These are phyloP conservation scores for Phaeolepiota aurea DNA, from an alignment of 768 basidiomycete species.

Conservation along the genomic window DNA sequence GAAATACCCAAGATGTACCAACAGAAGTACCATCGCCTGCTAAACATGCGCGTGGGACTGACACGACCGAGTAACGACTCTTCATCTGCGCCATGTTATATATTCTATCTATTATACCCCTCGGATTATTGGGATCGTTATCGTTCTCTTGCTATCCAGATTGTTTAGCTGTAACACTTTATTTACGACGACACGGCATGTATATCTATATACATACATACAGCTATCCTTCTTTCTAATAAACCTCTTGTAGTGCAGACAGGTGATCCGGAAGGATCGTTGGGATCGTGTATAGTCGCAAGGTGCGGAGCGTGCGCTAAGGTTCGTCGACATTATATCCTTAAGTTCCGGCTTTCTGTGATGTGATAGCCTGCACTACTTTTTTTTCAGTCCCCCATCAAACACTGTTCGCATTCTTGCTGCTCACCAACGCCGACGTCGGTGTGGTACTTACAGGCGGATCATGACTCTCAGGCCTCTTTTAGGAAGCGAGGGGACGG, in stretches of 20 bases:
- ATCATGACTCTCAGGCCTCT: too few relatives aligned
- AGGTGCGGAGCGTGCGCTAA: too few relatives aligned
- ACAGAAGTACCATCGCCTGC: background rate
- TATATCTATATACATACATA: slow-evolving; percentile 3
- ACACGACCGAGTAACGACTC: background rate
- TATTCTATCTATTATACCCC: background rate
- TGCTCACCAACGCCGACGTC: too few relatives aligned
- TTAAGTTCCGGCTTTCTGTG: too few relatives aligned
- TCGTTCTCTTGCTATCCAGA: background rate
- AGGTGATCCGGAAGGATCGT: background rate
- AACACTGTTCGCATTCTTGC: too few relatives aligned
- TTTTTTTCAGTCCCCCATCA: too few relatives aligned
- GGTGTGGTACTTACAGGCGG: too few relatives aligned
- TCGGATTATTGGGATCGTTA: background rate
- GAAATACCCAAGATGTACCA: background rate
- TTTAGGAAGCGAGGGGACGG: too few relatives aligned
- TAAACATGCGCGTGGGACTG: background rate
- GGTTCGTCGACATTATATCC: too few relatives aligned
- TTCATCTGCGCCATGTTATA: background rate
- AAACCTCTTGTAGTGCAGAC: too few relatives aligned
- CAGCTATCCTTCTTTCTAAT: background rate
- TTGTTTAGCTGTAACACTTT: background rate
- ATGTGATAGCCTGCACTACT: too few relatives aligned
- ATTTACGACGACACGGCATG: background rate
- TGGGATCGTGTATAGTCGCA: too few relatives aligned